A percentile compares a stretch with the other conserved stretches of the same genome.
Evolutionary conservation across 78 protist species (phyloP).

Genomic region (Neovahlkampfia damariscottae): DNA sequence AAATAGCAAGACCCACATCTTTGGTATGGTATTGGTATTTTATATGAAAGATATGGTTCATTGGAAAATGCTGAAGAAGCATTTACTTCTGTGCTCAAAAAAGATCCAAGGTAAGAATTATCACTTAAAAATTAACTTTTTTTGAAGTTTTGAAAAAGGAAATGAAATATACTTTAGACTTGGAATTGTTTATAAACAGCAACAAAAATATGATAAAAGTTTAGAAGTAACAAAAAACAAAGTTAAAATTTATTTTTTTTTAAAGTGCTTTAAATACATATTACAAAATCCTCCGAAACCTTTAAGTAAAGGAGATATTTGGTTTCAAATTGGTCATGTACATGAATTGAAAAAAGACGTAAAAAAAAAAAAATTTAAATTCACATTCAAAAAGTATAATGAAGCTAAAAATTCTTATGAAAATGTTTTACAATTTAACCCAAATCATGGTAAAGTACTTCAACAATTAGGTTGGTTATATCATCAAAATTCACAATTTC

Average conservation of each 20-base stretch:
- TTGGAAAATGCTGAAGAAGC: conserved; percentile 79
- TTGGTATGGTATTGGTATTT: conserved; percentile 78
- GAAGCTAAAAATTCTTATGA: conserved; percentile 62
- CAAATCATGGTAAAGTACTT: conserved; percentile 45
- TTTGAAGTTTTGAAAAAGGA: conserved; percentile 57
- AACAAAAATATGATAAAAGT: conserved; percentile 39
- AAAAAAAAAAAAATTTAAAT: too few species aligned
- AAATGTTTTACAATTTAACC: conserved; percentile 42
- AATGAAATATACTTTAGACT: conserved; percentile 63
- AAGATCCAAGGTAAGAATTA: too few species aligned
- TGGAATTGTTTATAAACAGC: conserved; percentile 67
- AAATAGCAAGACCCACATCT: conserved; percentile 51
- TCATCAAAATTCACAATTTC: conserved; percentile 37
- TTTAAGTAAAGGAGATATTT: conserved; percentile 46
- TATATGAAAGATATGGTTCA: conserved; percentile 71
- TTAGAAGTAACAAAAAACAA: too few species aligned
- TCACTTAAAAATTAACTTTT: too few species aligned
- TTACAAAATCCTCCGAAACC: conserved; percentile 51
- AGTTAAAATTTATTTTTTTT: too few species aligned
- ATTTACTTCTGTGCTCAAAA: conserved; percentile 60
- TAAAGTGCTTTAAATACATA: conserved; percentile 39
- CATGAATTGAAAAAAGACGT: conserved; percentile 66
- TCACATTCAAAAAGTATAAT: too few species aligned
- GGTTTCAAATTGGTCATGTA: conserved; percentile 74
- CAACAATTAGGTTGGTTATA: conserved; percentile 74